Conservation (phyloP, 345 rosid genomes). For the Aquilaria yunnanensis region DNA sequence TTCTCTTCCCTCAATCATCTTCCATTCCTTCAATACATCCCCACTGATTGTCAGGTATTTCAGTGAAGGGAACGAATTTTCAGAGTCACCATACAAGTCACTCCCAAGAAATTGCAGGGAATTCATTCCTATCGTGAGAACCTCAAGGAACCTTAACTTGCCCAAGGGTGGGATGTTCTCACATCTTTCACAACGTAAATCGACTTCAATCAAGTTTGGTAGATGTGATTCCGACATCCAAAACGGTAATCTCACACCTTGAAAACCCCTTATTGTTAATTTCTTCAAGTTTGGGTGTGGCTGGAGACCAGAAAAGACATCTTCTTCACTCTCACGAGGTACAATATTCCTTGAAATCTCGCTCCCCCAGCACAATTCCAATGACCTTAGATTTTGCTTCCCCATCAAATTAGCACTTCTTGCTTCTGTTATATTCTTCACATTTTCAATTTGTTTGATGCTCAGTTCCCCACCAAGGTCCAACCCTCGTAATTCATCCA, state of each 20-base stretch:
- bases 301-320: too few species aligned
- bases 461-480: conserved; percentile 5
- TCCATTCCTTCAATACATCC: not conserved
- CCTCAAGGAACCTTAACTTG: not conserved
- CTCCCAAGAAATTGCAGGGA: not conserved
- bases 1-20: not conserved
- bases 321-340: too few species aligned
- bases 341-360: too few species aligned
- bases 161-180: conserved; percentile 5
- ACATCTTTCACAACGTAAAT: not conserved
- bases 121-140: not conserved
- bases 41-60: not conserved
- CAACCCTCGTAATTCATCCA: conserved; percentile 7
- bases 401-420: conserved; percentile 10
- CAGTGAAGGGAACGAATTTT: not conserved
- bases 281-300: too few species aligned
- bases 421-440: not conserved
- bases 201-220: too few species aligned
- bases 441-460: conserved; percentile 2
- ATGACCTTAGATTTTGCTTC: not conserved
- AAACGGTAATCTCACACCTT: too few species aligned
- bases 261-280: too few species aligned
- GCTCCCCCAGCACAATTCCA: too few species aligned
- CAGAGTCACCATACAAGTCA: not conserved
- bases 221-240: too few species aligned